Evolutionary conservation across 2,329 filamentous ascomycete species (phyloP), one percentile per base, ranked within the genome.

Genomic region (Pyricularia sp.): DNA sequence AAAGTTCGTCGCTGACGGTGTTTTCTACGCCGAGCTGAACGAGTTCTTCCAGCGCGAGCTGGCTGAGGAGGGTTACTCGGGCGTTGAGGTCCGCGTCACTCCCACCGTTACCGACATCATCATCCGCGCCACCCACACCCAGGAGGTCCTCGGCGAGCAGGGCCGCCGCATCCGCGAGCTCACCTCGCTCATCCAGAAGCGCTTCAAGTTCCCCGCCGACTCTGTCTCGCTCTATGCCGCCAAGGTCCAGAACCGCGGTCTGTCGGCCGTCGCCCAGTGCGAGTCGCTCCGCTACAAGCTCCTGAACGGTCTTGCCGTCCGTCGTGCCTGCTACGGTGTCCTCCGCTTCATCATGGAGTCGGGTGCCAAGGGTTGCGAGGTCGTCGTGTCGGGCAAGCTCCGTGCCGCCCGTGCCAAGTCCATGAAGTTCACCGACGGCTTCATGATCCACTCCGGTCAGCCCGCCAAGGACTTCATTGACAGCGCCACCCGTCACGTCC

Each of bases 371-470:
- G 94, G 94, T 82, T 99, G 94, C 81, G 94, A 99, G 85, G 94
- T 99, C 72, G 94, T 99, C 78, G 94, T 99, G 73, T 97, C 92
- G 73, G 94, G 94, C 81, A 99, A 99, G 89, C 90, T 99, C 75
- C 89, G 94, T 78, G 94, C 94, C 80, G 94, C 94, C 76, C 92
- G 94, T 86, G 94, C 94, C 82, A 99, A 99, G 91, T 91, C 87
- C 84, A 99, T 99, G 94, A 99, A 99, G 89, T 99, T 99, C 89
- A 99, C 94, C 81, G 93, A 99, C 82, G 94, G 94, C 79, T 99
- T 99, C 91, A 99, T 99, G 94, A 99, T 99, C 84, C 94, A 99
- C 91, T 99, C 94, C 76, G 94, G 94, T 83, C 94, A 99, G 82
- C 94, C 94, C 77, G 94, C 93, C 77, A 93, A 96, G 84, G 94